Evolutionary conservation across 75 land plant genomes (phyloP), one percentile per base, ranked within the genome.

Genomic region (Gnetum montanum): DNA sequence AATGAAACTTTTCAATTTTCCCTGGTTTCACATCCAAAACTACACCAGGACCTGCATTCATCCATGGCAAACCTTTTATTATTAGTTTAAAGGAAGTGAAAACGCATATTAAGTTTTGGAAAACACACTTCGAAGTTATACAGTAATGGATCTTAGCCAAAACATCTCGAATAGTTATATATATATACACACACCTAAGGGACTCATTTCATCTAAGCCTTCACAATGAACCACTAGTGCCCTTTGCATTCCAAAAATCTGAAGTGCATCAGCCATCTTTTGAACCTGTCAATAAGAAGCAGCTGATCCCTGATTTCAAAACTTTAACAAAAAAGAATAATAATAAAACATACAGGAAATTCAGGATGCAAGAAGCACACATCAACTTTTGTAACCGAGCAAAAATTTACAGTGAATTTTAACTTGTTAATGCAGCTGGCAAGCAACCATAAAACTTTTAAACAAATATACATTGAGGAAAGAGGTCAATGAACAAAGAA

Each of bases 121-220:
- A n/a, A n/a, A n/a, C n/a, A n/a, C n/a, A n/a, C n/a, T n/a, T n/a
- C n/a, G n/a, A n/a, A n/a, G n/a, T n/a, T n/a, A n/a, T n/a, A n/a
- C n/a, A n/a, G n/a, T n/a, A n/a, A n/a, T n/a, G n/a, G n/a, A n/a
- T n/a, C n/a, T n/a, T n/a, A n/a, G 52, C 18, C 13, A 62, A 13
- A 13, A 40, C 10, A 40, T 10, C 41, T 40, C 41, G 41, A 40
- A 10, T 40, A 10, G 15, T 40, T 15, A 40, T 10, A 15, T 15
- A 40, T 40, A 50, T 12, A 13, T 1, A 22, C 13, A 13, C 64
- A 61, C 66, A 94, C 98, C 98, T 54, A 95, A 78, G 15, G 99
- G 99, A 49, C 99, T 95, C 72, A 95, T 86, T 57, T 90, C 99
- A 79, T 95, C 99, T 33, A 95, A 57, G 8, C 99, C 96, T 56